A percentile compares a stretch with the other conserved stretches of the same genome.
Conservation (phyloP, 2,329 filamentous ascomycete genomes). For the Arthrinium phaeospermum region DNA sequence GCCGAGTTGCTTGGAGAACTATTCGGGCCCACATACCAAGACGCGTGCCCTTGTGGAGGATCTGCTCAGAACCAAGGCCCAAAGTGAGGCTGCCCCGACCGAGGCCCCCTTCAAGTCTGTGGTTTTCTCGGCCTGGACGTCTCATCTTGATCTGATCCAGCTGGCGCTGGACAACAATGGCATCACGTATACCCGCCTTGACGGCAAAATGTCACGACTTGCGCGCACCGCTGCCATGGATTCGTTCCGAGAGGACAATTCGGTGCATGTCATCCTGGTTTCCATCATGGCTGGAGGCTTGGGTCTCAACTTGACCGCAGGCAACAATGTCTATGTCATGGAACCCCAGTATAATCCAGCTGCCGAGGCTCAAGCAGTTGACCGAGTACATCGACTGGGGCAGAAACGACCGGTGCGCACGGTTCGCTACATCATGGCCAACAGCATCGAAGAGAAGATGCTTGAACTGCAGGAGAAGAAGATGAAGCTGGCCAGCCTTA, state of each 20-base stretch:
- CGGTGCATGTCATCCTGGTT: constrained; percentile 81
- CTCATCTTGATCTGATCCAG: constrained; percentile 90
- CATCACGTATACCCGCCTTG: constrained; percentile 80
- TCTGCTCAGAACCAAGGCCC: constrained; percentile 67
- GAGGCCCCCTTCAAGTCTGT: constrained; percentile 88
- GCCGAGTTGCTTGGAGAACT: constrained; percentile 66
- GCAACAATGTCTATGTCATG: constrained; percentile 92
- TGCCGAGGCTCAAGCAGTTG: constrained; percentile 91
- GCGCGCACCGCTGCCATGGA: constrained; percentile 79
- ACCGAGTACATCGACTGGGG: constrained; percentile 89
- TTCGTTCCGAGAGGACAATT: constrained; percentile 73
- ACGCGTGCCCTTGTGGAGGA: constrained; percentile 82
- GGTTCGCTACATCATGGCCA: constrained; percentile 85
- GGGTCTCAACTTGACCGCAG: constrained; percentile 87
- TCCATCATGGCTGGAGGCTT: constrained; percentile 92
- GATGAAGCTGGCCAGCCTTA: constrained; percentile 85
- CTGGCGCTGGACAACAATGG: constrained; percentile 72
- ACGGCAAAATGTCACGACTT: constrained; percentile 83
- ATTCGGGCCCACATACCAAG: constrained; percentile 90
- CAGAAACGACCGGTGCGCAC: constrained; percentile 90
- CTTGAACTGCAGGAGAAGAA: constrained; percentile 89
- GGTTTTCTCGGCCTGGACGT: constrained; percentile 95
- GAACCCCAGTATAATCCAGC: constrained; percentile 98
- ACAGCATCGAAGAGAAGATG: constrained; percentile 95
- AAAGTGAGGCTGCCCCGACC: constrained; percentile 64